Base-by-base conservation (phyloP, 139 green algal genomes). In the Chlamydomonas applanata region DNA sequence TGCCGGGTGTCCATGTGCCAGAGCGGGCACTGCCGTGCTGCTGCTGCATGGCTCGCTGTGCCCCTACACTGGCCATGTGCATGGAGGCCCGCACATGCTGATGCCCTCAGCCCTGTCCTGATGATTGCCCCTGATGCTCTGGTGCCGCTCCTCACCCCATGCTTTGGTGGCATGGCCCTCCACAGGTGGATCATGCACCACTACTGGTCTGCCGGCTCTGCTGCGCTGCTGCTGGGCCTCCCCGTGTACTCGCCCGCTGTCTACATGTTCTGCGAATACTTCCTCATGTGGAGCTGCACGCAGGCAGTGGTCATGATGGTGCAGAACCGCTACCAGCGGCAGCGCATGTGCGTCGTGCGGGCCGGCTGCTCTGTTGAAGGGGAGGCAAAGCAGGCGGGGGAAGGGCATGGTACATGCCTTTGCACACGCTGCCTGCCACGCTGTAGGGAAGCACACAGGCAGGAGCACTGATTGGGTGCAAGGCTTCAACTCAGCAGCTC, bases 101-200 rank as follows among this genome's bases (percentile, higher is more conserved):
- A n/a, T n/a, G n/a, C n/a, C n/a, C n/a, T n/a, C n/a, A n/a, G n/a
- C 46, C 17, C 46, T 57, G 46, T 14, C 46, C 46, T 57, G 16
- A 14, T 57, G 46, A 57, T 17, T 17, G 46, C 46, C 14, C 46
- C 17, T 17, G 17, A 57, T 57, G 46, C 14, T 57, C 16, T 57
- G 46, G 49, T 57, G 49, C 16, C 49, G 19, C 16, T 30, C 9
- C 16, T 16, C 33, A 17, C 36, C 2, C 29, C 19, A 16, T 57
- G 49, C 49, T 19, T 57, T 19, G 16, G 46, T 3, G 56, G 34
- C 71, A 78, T 72, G 76, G n/a, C n/a, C n/a, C n/a, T n/a, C 7
- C 40, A 11, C 40, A 49, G 40, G 40, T 97, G 93, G 94, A 96
- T 98, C 63, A 82, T 88, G 44, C 94, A 98, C 87, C 95, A 99